These are phyloP conservation scores for Xylaria sp. DNA, from an alignment of 2,329 filamentous ascomycete species.

Conservation along the genomic window DNA sequence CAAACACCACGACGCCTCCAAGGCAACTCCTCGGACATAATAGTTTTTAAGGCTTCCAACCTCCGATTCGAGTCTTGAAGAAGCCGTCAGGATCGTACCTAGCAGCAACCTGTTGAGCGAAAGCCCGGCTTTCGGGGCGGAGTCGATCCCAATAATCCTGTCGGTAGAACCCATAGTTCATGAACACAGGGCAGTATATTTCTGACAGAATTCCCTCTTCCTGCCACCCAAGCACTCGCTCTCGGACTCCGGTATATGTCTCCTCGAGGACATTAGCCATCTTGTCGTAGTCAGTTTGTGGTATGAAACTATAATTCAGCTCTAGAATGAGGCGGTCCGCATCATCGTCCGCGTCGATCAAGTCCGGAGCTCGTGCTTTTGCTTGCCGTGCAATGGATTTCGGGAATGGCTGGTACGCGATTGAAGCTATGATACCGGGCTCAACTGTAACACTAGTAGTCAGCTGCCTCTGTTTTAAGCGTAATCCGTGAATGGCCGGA, in stretches of 20 bases:
- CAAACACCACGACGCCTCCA: neutral
- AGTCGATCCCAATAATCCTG: slow-evolving; percentile 57
- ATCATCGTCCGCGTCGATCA: slow-evolving; percentile 55
- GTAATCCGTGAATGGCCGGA: neutral
- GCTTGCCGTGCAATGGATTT: slow-evolving; percentile 52
- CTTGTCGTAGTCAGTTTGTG: slow-evolving; percentile 45
- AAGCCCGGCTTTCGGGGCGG: slow-evolving; percentile 49
- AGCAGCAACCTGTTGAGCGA: slow-evolving; percentile 51
- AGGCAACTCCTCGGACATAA: neutral
- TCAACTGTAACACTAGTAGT: slow-evolving; percentile 31
- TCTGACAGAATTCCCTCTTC: slow-evolving; percentile 50
- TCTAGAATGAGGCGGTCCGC: slow-evolving; percentile 57
- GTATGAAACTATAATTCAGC: slow-evolving; percentile 56
- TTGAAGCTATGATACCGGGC: slow-evolving; percentile 49
- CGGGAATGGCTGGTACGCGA: slow-evolving; percentile 56
- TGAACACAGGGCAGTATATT: slow-evolving; percentile 55
- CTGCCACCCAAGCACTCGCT: slow-evolving; percentile 49
- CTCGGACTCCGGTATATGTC: slow-evolving; percentile 52
- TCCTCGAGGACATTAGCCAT: slow-evolving; percentile 51
- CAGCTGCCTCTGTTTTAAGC: neutral
- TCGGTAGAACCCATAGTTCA: slow-evolving; percentile 57
- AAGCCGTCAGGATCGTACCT: slow-evolving; percentile 54
- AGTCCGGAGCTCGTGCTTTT: slow-evolving; percentile 50
- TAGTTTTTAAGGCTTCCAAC: slow-evolving; percentile 48
- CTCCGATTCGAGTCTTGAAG: slow-evolving; percentile 54